These are phyloP conservation scores for Plenodomus tracheiphilus DNA, from an alignment of 2,329 filamentous ascomycete genomes.

Conservation along the genomic window DNA sequence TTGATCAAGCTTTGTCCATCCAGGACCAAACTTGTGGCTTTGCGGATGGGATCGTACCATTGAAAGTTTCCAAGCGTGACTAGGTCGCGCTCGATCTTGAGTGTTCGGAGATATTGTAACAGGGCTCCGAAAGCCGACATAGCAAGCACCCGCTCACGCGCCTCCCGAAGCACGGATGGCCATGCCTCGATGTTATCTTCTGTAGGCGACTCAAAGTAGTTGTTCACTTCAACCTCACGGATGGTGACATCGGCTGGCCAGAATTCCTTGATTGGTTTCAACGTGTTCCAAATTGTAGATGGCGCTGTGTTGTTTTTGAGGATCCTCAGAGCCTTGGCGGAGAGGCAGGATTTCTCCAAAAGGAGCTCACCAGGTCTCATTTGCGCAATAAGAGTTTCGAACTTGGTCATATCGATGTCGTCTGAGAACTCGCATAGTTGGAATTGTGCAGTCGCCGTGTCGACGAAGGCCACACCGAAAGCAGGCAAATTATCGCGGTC, in stretches of 20 bases:
- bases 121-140: conserved; percentile 93
- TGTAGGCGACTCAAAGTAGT: conserved; percentile 72
- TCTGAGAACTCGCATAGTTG: conserved; percentile 90
- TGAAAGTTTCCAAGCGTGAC: conserved; percentile 89
- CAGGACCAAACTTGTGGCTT: conserved; percentile 83
- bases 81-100: conserved; percentile 87
- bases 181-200: conserved; percentile 67
- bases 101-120: conserved; percentile 76
- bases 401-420: conserved; percentile 91
- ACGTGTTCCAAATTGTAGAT: conserved; percentile 91
- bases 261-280: conserved; percentile 87
- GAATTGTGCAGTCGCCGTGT: conserved; percentile 94
- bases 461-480: conserved; percentile 92
- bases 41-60: conserved; percentile 90
- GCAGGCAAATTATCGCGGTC: conserved; percentile 73
- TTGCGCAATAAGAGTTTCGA: conserved; percentile 95
- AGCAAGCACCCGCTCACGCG: conserved; percentile 74
- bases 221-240: conserved; percentile 76
- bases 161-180: conserved; percentile 74
- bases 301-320: conserved; percentile 94
- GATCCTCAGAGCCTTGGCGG: conserved; percentile 86
- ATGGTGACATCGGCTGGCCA: conserved; percentile 83
- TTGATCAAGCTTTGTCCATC: conserved; percentile 98
- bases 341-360: conserved; percentile 80
- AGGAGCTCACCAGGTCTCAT: conserved; percentile 85